Conservation (phyloP, 2,329 filamentous ascomycete genomes). For the Aspergillus ibericus region DNA sequence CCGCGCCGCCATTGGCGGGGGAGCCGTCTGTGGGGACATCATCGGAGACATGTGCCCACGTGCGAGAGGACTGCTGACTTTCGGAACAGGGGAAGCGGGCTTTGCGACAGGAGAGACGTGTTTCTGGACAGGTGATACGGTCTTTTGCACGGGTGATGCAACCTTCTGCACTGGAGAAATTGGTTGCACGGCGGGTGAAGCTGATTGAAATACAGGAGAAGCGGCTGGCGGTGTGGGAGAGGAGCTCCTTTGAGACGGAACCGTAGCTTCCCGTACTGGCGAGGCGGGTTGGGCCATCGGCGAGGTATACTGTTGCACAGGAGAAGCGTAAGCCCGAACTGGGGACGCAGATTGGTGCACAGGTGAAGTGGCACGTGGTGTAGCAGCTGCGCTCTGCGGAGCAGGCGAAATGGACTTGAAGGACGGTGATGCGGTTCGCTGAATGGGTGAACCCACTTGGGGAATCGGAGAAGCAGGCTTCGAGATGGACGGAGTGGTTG, state of each 20-base stretch:
- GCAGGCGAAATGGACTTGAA: constrained; percentile 18
- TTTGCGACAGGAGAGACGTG: constrained; percentile 25
- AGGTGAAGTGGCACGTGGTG: constrained; percentile 13
- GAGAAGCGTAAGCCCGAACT: constrained; percentile 10
- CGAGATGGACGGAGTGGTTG: constrained; percentile 15
- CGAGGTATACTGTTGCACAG: constrained; percentile 14
- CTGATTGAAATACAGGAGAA: constrained; percentile 16
- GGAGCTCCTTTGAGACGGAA: constrained; percentile 11
- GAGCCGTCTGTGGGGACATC: constrained; percentile 33
- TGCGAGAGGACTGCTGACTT: constrained; percentile 38
- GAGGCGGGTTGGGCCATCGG: constrained; percentile 12
- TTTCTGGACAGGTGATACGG: constrained; percentile 15
- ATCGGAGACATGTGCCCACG: constrained; percentile 38
- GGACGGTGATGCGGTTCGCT: constrained; percentile 10
- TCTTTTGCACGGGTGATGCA: constrained; percentile 19
- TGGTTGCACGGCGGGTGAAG: constrained; percentile 12
- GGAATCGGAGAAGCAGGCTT: constrained; percentile 19
- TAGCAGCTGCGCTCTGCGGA: constrained; percentile 8
- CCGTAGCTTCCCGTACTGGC: constrained; percentile 12
- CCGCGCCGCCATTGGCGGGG: constrained; percentile 21
- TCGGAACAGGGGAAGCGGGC: constrained; percentile 29
- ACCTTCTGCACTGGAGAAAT: constrained; percentile 18
- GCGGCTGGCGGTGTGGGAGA: constrained; percentile 16
- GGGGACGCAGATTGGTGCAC: constrained; percentile 10
- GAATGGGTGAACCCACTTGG: constrained; percentile 11